Percentiles rank a stretch among this genome's conserved stretches.
Conservation (phyloP, 768 basidiomycete genomes). For the Boletus subparvulus region DNA sequence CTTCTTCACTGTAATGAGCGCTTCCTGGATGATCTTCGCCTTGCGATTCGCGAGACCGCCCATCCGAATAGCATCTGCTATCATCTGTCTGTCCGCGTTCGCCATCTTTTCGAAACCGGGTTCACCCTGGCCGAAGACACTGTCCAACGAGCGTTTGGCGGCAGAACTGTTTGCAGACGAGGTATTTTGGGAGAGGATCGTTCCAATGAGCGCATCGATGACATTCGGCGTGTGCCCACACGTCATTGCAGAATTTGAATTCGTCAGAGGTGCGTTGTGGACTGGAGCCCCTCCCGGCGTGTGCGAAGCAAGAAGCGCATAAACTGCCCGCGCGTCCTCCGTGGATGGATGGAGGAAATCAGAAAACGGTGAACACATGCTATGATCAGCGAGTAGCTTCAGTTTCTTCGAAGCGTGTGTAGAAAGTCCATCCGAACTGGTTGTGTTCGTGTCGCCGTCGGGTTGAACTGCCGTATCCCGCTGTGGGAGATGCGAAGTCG, state of each 20-base stretch:
- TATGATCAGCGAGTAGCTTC: slow-evolving; percentile 46
- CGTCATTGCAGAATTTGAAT: slow-evolving; percentile 42
- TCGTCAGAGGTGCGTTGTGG: slow-evolving; percentile 23
- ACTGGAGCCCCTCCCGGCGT: slow-evolving; percentile 36
- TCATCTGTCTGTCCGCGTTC: slow-evolving; percentile 37
- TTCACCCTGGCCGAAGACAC: slow-evolving; percentile 46
- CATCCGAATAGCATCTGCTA: slow-evolving; percentile 49
- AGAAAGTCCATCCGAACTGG: slow-evolving; percentile 1
- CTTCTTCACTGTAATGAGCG: slow-evolving; percentile 42
- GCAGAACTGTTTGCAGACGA: slow-evolving; percentile 48
- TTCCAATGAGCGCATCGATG: slow-evolving; percentile 56
- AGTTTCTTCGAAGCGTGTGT: slow-evolving; percentile 44
- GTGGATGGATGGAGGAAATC: slow-evolving; percentile 45
- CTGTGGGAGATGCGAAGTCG: slow-evolving; percentile 2
- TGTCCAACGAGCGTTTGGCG: slow-evolving; percentile 50
- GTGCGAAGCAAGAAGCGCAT: slow-evolving; percentile 40
- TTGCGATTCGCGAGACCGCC: slow-evolving; percentile 64
- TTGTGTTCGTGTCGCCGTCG: not conserved
- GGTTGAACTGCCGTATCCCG: not conserved
- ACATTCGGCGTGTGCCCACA: slow-evolving; percentile 53
- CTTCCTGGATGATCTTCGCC: slow-evolving; percentile 51
- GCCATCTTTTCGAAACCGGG: slow-evolving; percentile 49
- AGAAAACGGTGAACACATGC: slow-evolving; percentile 47
- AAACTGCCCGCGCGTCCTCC: slow-evolving; percentile 40
- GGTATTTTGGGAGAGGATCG: slow-evolving; percentile 62